Base-by-base conservation (phyloP, 2,329 filamentous ascomycete genomes). In the Aureobasidium musti region DNA sequence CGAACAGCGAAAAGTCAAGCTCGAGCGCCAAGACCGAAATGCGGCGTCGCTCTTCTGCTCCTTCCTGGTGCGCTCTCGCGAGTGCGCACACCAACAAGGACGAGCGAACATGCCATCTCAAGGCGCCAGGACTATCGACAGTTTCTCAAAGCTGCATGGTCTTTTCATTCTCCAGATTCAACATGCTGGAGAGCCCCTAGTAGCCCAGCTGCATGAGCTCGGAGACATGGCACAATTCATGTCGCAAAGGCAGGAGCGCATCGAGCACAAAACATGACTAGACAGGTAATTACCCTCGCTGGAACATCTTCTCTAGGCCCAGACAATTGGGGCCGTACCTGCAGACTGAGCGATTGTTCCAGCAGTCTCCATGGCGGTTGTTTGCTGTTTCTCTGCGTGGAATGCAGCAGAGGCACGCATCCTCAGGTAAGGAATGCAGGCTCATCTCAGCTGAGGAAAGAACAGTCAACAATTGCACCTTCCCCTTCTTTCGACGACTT, bases 381-480 rank as follows among this genome's bases (percentile, higher is more conserved):
- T 43, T 59, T 59, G 54, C 35, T 59, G 54, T 59, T 59, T 39
- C n/a, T 8, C 7, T 6, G 39, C 8, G 2, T 35, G 57, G 57
- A 60, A 60, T 60, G 57, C 7, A 37, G 19, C 57, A 8, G 19
- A 49, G 57, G 57, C 41, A 60, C 17, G 57, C 57, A 35, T 23
- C 4, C 2, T 3, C 28, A n/a, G 41, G 2, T n/a, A 14, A 47
- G 57, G 57, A 60, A 60, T 60, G 57, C 57, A 26, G 11, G n/a
- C 30, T 60, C 57, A 49, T 59, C 19, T 41, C 14, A 11, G 14
- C n/a, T 3, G 10, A 13, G 5, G 39, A 43, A 10, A 43, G 41
- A 2, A 21, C 4, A 59, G 21, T 60, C 41, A 49, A 45, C 11
- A 47, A 28, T 37, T 26, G 37, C 10, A 47, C 41, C 57, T 37